Evolutionary conservation across 2,329 filamentous ascomycete genomes (phyloP).

Genomic region (Ramichloridium luteum): DNA sequence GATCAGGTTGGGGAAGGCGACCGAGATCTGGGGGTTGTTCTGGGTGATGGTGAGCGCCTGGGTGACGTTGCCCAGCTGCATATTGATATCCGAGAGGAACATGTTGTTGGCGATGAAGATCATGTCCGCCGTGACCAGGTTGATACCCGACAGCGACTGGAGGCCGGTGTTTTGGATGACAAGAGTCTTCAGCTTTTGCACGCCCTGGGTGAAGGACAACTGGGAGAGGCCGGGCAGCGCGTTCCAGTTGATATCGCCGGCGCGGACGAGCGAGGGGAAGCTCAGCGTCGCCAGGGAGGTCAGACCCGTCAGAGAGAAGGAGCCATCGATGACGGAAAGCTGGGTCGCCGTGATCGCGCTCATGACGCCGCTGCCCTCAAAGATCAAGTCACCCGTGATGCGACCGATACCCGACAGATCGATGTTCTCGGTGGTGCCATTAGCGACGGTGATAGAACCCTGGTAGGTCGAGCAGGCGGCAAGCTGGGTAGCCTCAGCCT

Average conservation of each 20-base stretch:
- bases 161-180: slow-evolving; percentile 79
- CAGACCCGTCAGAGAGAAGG: slow-evolving; percentile 57
- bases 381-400: slow-evolving; percentile 46
- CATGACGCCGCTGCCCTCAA: slow-evolving; percentile 46
- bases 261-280: slow-evolving; percentile 52
- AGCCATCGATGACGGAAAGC: slow-evolving; percentile 53
- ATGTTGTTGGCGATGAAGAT: slow-evolving; percentile 87
- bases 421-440: slow-evolving; percentile 44
- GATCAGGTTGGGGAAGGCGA: slow-evolving; percentile 67
- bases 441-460: slow-evolving; percentile 55
- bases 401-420: slow-evolving; percentile 48
- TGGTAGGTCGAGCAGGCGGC: slow-evolving; percentile 54
- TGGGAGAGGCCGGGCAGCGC: slow-evolving; percentile 54
- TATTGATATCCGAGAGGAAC: slow-evolving; percentile 61
- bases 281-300: slow-evolving; percentile 56
- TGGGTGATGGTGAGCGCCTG: slow-evolving; percentile 59
- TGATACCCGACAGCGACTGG: slow-evolving; percentile 64
- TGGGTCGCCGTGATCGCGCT: slow-evolving; percentile 49
- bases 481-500: slow-evolving; percentile 48
- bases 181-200: slow-evolving; percentile 57
- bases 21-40: slow-evolving; percentile 62
- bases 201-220: slow-evolving; percentile 48
- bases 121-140: slow-evolving; percentile 56
- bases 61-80: slow-evolving; percentile 65
- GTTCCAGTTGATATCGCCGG: slow-evolving; percentile 57